phyloP scores from a whole-genome alignment of 2,329 filamentous ascomycete genomes.

The Colletotrichum orbiculare region DNA sequence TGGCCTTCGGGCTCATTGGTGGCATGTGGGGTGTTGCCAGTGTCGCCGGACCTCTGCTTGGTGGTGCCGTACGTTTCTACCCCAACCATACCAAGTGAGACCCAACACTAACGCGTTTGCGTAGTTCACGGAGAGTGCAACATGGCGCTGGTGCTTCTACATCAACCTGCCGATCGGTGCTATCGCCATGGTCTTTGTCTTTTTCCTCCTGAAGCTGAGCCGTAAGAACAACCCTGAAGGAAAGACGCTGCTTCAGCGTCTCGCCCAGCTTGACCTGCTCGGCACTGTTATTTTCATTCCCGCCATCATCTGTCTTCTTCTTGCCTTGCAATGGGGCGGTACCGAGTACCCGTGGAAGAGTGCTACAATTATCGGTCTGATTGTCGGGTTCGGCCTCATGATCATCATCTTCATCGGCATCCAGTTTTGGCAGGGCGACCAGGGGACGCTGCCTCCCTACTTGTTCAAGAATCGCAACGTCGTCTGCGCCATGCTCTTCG shows the following conservation, averaged over 20 bases:
- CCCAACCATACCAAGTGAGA: too few species aligned
- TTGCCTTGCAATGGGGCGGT: slow-evolving; percentile 69
- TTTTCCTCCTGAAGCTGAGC: slow-evolving; percentile 54
- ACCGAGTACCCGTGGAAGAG: slow-evolving; percentile 61
- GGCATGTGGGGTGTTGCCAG: slow-evolving; percentile 67
- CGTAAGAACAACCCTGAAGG: slow-evolving; percentile 45
- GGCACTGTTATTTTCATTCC: slow-evolving; percentile 64
- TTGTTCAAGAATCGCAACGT: slow-evolving; percentile 59
- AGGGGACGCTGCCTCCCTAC: slow-evolving; percentile 60
- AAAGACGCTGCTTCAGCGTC: slow-evolving; percentile 48
- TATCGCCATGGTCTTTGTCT: slow-evolving; percentile 59
- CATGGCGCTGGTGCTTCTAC: slow-evolving; percentile 66
- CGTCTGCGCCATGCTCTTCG: slow-evolving; percentile 52
- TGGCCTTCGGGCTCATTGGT: slow-evolving; percentile 65
- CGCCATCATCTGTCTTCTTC: slow-evolving; percentile 62
- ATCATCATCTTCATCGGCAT: slow-evolving; percentile 58
- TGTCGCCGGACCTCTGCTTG: slow-evolving; percentile 62
- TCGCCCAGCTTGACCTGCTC: slow-evolving; percentile 65
- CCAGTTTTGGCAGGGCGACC: slow-evolving; percentile 57
- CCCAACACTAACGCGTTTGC: too few species aligned
- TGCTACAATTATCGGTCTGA: slow-evolving; percentile 60
- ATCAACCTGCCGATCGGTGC: slow-evolving; percentile 58
- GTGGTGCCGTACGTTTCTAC: slow-evolving; percentile 48
- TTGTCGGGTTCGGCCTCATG: slow-evolving; percentile 60
- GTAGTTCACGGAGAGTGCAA: slow-evolving; percentile 57